phyloP scores from a whole-genome alignment of 2,329 filamentous ascomycete species.

The Ascochyta clinopodiicola region DNA sequence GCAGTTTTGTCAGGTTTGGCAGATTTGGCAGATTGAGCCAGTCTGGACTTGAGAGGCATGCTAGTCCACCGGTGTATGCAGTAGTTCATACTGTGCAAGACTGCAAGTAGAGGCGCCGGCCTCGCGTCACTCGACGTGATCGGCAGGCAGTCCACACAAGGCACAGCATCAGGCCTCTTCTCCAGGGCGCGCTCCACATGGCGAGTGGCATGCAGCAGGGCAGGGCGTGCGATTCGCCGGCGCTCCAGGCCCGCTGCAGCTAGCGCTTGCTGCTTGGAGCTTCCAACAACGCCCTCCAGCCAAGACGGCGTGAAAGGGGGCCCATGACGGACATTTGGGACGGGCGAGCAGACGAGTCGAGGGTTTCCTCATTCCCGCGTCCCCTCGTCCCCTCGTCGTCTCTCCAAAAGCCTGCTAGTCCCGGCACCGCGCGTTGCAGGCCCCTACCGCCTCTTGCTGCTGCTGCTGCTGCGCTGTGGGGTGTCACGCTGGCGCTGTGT shows the following conservation, averaged over 20 bases:
- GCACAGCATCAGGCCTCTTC: constrained; percentile 4
- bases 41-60: not conserved
- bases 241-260: constrained; percentile 19
- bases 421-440: constrained; percentile 13
- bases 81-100: no score
- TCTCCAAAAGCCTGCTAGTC: constrained; percentile 15
- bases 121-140: not conserved
- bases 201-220: constrained; percentile 15
- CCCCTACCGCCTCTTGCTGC: not conserved
- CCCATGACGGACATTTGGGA: constrained; percentile 21
- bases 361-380: not conserved
- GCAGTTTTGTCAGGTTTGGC: not conserved
- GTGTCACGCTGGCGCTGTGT: not conserved
- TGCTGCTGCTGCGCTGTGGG: constrained; percentile 2
- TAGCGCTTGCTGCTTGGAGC: constrained; percentile 27
- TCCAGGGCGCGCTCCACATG: constrained; percentile 13
- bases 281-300: constrained; percentile 26
- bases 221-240: constrained; percentile 17
- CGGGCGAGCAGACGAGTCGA: constrained; percentile 14
- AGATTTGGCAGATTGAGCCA: not conserved
- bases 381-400: not conserved
- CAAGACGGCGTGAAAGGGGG: constrained; percentile 37
- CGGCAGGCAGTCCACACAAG: not conserved
- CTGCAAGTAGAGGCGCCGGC: not conserved
- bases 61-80: not conserved